Evolutionary conservation across 2,329 filamentous ascomycete genomes (phyloP).

Genomic region (Hypoxylon sp.): DNA sequence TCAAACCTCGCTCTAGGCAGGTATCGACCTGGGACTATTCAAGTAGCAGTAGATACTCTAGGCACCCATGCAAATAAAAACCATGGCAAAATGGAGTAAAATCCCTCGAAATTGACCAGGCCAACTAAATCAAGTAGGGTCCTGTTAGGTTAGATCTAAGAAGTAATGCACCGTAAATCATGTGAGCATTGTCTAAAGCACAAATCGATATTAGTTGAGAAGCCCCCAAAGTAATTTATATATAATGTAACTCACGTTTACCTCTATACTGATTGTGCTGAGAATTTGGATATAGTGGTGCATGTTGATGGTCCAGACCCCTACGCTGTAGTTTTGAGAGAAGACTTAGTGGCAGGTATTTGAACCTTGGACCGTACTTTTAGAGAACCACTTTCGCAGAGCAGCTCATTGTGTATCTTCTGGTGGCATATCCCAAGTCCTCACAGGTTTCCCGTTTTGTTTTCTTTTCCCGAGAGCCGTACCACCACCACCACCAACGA

Average conservation of each 20-base stretch:
- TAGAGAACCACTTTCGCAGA: neutral
- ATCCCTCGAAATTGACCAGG: neutral
- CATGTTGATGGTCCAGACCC: neutral
- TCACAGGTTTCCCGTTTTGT: slow-evolving; percentile 48
- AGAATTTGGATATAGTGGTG: neutral
- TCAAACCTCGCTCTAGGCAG: neutral
- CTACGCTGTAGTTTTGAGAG: neutral
- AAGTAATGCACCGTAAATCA: neutral
- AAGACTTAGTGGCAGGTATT: neutral
- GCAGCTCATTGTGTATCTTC: slow-evolving; percentile 51
- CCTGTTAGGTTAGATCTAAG: neutral
- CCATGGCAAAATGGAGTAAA: neutral
- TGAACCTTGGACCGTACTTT: neutral
- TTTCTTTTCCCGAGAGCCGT: slow-evolving; percentile 49
- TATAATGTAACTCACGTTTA: neutral
- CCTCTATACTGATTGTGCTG: neutral
- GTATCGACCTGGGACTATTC: neutral
- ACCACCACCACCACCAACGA: slow-evolving; percentile 68
- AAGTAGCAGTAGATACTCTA: slow-evolving; percentile 9
- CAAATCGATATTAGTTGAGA: neutral
- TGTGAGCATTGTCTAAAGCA: neutral
- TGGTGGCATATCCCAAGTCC: slow-evolving; percentile 55
- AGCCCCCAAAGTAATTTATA: neutral
- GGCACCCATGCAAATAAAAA: neutral
- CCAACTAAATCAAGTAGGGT: neutral